phyloP scores from a whole-genome alignment of 1,284 basidiomycete species.

The Peniophora sp. region DNA sequence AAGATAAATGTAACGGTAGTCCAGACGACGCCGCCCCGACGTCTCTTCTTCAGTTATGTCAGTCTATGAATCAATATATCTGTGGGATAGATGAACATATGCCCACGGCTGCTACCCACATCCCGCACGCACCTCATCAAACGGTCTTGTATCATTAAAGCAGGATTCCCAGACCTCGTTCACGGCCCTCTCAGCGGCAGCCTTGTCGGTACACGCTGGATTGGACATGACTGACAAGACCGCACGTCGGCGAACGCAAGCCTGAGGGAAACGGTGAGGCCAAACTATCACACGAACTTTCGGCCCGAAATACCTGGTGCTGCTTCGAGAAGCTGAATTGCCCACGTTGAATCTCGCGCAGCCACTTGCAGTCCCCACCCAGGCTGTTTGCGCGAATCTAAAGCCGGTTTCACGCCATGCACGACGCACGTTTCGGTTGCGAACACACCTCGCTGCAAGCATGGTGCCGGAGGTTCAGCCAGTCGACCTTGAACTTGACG shows the following conservation, averaged over 20 bases:
- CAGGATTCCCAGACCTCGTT: slow-evolving; percentile 98
- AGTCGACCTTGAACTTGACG: slow-evolving; percentile 89
- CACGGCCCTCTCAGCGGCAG: slow-evolving; percentile 79
- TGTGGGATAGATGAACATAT: too few species aligned
- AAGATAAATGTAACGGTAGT: too few species aligned
- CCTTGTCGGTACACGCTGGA: slow-evolving; percentile 70
- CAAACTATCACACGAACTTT: neutral
- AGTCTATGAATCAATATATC: too few species aligned
- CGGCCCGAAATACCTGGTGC: slow-evolving; percentile 63
- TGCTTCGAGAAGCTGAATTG: slow-evolving; percentile 81
- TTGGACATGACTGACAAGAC: slow-evolving; percentile 77
- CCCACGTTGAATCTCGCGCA: slow-evolving; percentile 74
- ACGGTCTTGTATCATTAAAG: slow-evolving; percentile 91
- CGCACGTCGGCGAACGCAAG: slow-evolving; percentile 85
- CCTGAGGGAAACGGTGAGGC: slow-evolving; percentile 36
- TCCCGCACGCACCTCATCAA: slow-evolving; percentile 73
- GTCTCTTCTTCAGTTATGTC: too few species aligned
- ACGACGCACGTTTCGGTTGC: neutral
- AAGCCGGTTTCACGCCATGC: neutral
- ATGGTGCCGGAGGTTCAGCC: slow-evolving; percentile 86
- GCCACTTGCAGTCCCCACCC: slow-evolving; percentile 86
- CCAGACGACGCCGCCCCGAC: too few species aligned
- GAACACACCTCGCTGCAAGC: slow-evolving; percentile 86
- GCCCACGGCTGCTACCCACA: too few species aligned
- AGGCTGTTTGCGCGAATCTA: slow-evolving; percentile 93